Base-by-base conservation (phyloP, 2,329 filamentous ascomycete genomes). In the Arachnomyces sp. region DNA sequence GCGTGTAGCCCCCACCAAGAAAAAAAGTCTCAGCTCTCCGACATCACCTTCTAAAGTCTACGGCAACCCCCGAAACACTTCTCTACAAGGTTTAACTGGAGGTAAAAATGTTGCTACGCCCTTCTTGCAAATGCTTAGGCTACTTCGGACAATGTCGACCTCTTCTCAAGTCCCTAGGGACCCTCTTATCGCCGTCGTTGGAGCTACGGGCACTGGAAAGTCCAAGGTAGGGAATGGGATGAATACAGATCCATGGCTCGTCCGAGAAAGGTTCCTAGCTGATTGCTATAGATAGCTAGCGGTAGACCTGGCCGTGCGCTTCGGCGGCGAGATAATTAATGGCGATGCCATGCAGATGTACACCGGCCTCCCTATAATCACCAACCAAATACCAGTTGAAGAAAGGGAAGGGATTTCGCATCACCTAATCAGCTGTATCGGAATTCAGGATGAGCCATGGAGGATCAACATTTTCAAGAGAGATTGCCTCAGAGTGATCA, bases 271-370 rank as follows among this genome's bases (percentile, higher is more conserved):
- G 7, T 14, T 15, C 16, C 13, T n/a, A 16, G 14, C 17, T 21
- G 33, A 36, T 13, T 16, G 17, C 33, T 36, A 36, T 7, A 16
- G 33, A 51, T 52, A 95, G 88, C 76, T 95, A 50, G 92, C 92
- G 7, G 83, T 98, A 31, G 86, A 95, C 47, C 68, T 98, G 38
- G 92, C 93, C 1, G 73, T 73, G 31, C 78, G 75, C 15, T 89
- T 88, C 64, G 82, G 92, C 61, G 92, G 93, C 56, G 92, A 98
- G 63, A 77, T 98, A 38, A 88, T 98, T 66, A 98, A 98, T 59
- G 86, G 86, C 34, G 92, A 98, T 71, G 92, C 92, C 30, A 95
- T 98, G 88, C 92, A 98, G 61, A 80, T 98, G 66, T 98, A 98
- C 62, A 75, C 77, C 39, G 92, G 92, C 2, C 69, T 98, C 32